These are phyloP conservation scores for Xanthoparmelia taractica DNA, from an alignment of 495 filamentous ascomycete genomes.

Conservation along the genomic window DNA sequence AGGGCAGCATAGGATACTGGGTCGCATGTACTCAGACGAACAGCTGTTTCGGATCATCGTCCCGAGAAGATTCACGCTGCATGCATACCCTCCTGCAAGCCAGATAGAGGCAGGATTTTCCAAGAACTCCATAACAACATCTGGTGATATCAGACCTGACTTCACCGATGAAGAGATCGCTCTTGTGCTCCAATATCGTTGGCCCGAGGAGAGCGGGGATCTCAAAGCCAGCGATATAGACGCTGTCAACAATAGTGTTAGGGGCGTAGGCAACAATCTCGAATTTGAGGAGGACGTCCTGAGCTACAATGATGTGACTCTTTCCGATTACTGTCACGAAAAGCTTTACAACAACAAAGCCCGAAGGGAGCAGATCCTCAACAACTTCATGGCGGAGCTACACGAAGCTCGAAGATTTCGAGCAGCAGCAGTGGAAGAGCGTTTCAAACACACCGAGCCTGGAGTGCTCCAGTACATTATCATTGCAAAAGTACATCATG, in stretches of 20 bases:
- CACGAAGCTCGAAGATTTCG: background rate
- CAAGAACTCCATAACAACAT: background rate
- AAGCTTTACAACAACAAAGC: background rate
- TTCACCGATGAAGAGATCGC: background rate
- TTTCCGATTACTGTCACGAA: slow-evolving; percentile 6
- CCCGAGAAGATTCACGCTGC: background rate
- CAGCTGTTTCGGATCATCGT: slow-evolving; percentile 11
- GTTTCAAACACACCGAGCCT: background rate
- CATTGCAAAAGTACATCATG: background rate
- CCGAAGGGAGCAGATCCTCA: slow-evolving; percentile 1
- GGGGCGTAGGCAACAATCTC: background rate
- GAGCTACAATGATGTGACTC: slow-evolving; percentile 1
- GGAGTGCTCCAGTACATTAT: slow-evolving; percentile 4
- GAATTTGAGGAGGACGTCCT: background rate
- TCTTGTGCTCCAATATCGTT: slow-evolving; percentile 3
- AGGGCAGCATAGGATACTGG: background rate
- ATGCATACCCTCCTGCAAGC: background rate
- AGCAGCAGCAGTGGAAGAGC: slow-evolving; percentile 3
- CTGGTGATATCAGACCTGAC: slow-evolving; percentile 1
- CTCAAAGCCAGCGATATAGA: background rate
- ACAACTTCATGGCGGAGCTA: background rate
- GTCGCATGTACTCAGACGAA: background rate
- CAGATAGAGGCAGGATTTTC: background rate
- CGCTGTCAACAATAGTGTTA: background rate
- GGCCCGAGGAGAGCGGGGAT: background rate